phyloP scores from a whole-genome alignment of 352 stramenopile species.

The Phytophthora tubulina region DNA sequence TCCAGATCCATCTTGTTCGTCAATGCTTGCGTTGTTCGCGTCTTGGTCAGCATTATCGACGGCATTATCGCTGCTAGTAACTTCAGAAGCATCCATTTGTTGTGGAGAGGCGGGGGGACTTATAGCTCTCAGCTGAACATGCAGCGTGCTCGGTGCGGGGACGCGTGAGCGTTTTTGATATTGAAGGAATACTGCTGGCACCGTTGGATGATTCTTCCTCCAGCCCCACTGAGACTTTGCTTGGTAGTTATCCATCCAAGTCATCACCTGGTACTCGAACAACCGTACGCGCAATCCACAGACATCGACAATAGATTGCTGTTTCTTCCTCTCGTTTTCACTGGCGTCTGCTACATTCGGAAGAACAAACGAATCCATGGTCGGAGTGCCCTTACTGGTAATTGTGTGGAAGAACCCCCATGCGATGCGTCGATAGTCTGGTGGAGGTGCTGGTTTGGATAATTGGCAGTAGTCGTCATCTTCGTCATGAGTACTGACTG shows the following conservation, averaged over 20 bases:
- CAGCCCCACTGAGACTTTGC: conserved; percentile 60
- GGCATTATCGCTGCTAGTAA: not conserved
- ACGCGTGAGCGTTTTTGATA: conserved; percentile 60
- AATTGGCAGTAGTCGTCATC: conserved; percentile 31
- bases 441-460: not conserved
- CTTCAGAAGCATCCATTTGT: conserved; percentile 6
- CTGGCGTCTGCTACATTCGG: conserved; percentile 20
- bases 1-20: not conserved
- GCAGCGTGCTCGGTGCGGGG: conserved; percentile 44
- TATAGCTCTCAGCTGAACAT: conserved; percentile 48
- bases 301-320: conserved; percentile 12
- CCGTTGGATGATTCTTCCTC: conserved; percentile 39
- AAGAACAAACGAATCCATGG: conserved; percentile 49
- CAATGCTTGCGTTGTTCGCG: not conserved
- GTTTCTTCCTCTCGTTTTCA: conserved; percentile 9
- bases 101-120: conserved; percentile 2
- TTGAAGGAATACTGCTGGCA: conserved; percentile 70
- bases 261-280: conserved; percentile 65
- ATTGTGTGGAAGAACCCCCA: conserved; percentile 77
- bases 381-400: conserved; percentile 51
- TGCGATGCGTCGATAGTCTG: conserved; percentile 46
- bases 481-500: conserved; percentile 42
- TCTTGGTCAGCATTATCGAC: conserved; percentile 2
- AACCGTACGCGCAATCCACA: conserved; percentile 58
- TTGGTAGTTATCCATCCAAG: conserved; percentile 73